These are phyloP conservation scores for Fusarium sp. DNA, from an alignment of 2,329 filamentous ascomycete genomes.

Conservation along the genomic window DNA sequence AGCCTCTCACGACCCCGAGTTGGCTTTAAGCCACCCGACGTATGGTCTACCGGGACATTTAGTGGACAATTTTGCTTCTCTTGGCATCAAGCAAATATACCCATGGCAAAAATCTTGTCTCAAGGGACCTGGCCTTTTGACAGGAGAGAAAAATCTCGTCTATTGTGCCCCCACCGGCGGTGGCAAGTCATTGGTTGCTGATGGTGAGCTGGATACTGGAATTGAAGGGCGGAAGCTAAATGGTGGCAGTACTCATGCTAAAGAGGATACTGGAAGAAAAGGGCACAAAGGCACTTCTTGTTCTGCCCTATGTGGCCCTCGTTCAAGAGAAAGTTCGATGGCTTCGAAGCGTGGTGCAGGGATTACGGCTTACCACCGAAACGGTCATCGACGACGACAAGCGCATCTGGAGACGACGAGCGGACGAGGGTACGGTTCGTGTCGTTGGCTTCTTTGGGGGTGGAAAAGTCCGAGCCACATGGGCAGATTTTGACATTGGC, in stretches of 20 bases:
- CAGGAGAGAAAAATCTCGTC: constrained; percentile 73
- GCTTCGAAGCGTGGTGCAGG: constrained; percentile 71
- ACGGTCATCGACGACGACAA: constrained; percentile 48
- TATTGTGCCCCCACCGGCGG: constrained; percentile 81
- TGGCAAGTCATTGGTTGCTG: constrained; percentile 77
- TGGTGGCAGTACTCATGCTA: constrained; percentile 68
- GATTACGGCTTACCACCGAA: constrained; percentile 55
- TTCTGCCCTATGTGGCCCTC: constrained; percentile 79
- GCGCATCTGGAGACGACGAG: constrained; percentile 61
- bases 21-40: constrained; percentile 67
- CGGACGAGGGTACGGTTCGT: constrained; percentile 65
- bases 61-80: constrained; percentile 67
- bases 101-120: constrained; percentile 82
- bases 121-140: constrained; percentile 69
- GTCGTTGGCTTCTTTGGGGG: constrained; percentile 79
- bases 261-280: constrained; percentile 71
- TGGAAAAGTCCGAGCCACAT: constrained; percentile 69
- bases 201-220: constrained; percentile 50
- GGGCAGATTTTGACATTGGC: constrained; percentile 78
- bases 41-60: constrained; percentile 69
- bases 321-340: constrained; percentile 82
- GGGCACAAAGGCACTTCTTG: constrained; percentile 71
- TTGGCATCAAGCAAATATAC: constrained; percentile 78
- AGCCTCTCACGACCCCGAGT: constrained; percentile 58
- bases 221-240: constrained; percentile 23